Evolutionary conservation across 352 stramenopile species (phyloP), one percentile per base, ranked within the genome.

Genomic region (Phytophthora macrochlamydospora): DNA sequence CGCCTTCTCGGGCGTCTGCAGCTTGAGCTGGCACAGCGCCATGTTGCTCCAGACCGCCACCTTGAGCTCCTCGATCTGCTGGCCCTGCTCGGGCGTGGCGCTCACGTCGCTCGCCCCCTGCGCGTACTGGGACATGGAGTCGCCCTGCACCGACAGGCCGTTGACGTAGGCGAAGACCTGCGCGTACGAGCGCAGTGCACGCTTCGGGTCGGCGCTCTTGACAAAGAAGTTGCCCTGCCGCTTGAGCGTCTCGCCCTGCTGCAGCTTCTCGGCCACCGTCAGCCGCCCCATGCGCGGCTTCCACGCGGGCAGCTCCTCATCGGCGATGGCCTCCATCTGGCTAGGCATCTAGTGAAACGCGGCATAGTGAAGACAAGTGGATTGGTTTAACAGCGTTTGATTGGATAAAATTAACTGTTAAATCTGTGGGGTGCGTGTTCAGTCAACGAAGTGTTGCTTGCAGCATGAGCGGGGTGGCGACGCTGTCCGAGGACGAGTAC

Each of bases 111-210:
- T 56, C 24, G 61, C 59, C 14, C 59, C 58, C 14, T 76, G 69
- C 13, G 81, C 74, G 71, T 95, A 95, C 70, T 89, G 79, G 32
- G 74, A 68, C 87, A 95, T 95, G 42, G 81, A 74, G 64, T 95
- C 87, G 33, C 85, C 85, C 28, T 87, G 64, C 50, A 87, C 75
- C 9, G 83, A 92, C 32, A 95, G 45, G 0, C 87, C 87, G 61
- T 94, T 95, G 37, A 95, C 76, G 58, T 94, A 95, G 37, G 87
- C 81, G 63, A 94, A 94, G 38, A 95, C 81, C 53, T 88, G 84
- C 59, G 81, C 75, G 75, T 95, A 95, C 24, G 72, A 71, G 13
- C 49, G 38, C 53, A 93, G 56, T 14, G 87, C 87, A 45, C 80
- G 79, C 70, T 87, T 85, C 58, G 79, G 56, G n/a, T 93, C 79